These are phyloP conservation scores for Emmonsiellopsis sp. DNA, from an alignment of 2,329 filamentous ascomycete species.

Conservation along the genomic window DNA sequence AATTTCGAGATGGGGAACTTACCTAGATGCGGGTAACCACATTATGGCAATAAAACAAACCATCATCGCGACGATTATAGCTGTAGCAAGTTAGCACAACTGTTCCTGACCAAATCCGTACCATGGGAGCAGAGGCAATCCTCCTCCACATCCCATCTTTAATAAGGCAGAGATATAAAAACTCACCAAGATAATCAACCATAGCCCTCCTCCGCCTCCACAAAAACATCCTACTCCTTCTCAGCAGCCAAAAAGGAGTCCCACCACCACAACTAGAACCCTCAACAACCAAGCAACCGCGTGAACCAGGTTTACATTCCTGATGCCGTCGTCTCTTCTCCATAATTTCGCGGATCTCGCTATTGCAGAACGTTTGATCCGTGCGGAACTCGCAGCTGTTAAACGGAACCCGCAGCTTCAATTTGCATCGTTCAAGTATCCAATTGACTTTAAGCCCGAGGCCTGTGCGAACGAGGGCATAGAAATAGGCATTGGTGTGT, in stretches of 20 bases:
- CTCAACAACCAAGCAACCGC: slow-evolving; percentile 31
- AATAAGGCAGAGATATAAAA: background rate
- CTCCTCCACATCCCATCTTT: too few relatives aligned
- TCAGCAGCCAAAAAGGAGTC: background rate
- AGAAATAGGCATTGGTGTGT: slow-evolving; percentile 56
- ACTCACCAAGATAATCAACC: slow-evolving; percentile 7
- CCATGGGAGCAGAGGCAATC: background rate
- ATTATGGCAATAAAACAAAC: slow-evolving; percentile 6
- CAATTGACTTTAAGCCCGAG: slow-evolving; percentile 59
- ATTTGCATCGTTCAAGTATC: slow-evolving; percentile 54
- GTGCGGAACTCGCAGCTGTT: slow-evolving; percentile 34
- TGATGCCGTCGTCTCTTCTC: slow-evolving; percentile 30
- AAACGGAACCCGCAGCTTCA: slow-evolving; percentile 59
- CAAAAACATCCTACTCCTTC: background rate
- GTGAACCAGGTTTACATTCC: slow-evolving; percentile 24
- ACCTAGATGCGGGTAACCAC: slow-evolving; percentile 1
- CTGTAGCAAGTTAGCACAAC: background rate
- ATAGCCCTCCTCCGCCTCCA: background rate
- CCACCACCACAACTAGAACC: slow-evolving; percentile 18
- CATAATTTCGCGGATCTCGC: slow-evolving; percentile 34
- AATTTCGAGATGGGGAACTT: background rate
- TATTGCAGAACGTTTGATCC: slow-evolving; percentile 34
- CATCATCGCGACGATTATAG: slow-evolving; percentile 5
- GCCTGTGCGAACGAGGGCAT: slow-evolving; percentile 55
- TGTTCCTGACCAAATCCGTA: background rate